These are phyloP conservation scores for Saccharomyces hybrid DNA, from an alignment of 1,139 yeast species.

Conservation along the genomic window DNA sequence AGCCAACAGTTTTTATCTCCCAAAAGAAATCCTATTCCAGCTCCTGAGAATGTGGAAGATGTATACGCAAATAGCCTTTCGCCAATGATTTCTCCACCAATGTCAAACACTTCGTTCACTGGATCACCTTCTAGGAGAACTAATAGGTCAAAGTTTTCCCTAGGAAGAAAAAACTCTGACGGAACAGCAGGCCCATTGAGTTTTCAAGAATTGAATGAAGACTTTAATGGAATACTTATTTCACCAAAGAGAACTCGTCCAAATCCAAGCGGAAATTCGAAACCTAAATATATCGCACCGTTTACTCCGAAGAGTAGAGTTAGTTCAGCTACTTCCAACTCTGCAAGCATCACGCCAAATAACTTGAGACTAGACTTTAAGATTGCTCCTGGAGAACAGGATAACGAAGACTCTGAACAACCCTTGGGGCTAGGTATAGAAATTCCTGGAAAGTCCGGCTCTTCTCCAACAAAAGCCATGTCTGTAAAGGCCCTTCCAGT, in stretches of 20 bases:
- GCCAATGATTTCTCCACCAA: conserved; percentile 6
- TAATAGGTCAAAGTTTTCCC: conserved; percentile 2
- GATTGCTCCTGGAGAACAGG: neutral
- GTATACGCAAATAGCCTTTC: conserved; percentile 1
- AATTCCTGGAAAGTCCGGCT: neutral
- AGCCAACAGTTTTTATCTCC: neutral
- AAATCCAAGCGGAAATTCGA: neutral
- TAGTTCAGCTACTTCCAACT: neutral
- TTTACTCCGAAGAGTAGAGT: conserved; percentile 4
- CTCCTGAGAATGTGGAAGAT: neutral
- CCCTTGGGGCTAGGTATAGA: conserved; percentile 5
- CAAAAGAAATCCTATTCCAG: neutral
- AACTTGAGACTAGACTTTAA: conserved; percentile 3
- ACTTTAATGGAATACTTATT: neutral
- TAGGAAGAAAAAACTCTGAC: conserved; percentile 1
- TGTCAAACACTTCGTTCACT: conserved; percentile 3
- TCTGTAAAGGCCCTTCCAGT: conserved; percentile 14
- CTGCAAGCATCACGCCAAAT: neutral
- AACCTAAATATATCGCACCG: neutral
- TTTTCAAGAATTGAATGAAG: neutral
- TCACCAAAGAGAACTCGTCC: neutral
- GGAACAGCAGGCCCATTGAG: neutral
- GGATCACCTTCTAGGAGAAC: conserved; percentile 9
- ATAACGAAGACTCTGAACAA: neutral
- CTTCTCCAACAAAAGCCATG: neutral